Percentiles rank a stretch among this genome's conserved stretches.
Evolutionary conservation across 2,329 filamentous ascomycete genomes (phyloP).

Genomic region (Aspergillus candidus): DNA sequence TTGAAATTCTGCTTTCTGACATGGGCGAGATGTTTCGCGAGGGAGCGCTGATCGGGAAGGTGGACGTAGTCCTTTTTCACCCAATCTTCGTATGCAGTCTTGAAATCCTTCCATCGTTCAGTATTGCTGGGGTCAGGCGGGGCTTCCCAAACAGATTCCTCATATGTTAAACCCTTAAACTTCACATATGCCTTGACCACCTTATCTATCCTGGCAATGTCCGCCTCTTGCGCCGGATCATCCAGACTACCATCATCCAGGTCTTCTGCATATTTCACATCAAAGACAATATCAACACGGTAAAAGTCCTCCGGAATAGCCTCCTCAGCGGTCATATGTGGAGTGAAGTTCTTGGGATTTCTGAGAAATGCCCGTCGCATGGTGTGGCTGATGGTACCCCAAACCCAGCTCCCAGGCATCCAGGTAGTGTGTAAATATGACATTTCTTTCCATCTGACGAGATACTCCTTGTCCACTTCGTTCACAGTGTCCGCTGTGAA

Average conservation of each 20-base stretch:
- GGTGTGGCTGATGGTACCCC: constrained; percentile 55
- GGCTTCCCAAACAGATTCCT: constrained; percentile 83
- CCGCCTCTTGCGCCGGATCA: constrained; percentile 59
- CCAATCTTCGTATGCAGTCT: constrained; percentile 78
- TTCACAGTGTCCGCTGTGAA: constrained; percentile 51
- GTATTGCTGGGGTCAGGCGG: constrained; percentile 60
- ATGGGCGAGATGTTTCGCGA: constrained; percentile 63
- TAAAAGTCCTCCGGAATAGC: constrained; percentile 85
- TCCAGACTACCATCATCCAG: constrained; percentile 24
- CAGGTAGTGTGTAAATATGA: constrained; percentile 81
- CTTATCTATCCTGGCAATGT: constrained; percentile 64
- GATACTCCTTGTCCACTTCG: constrained; percentile 82
- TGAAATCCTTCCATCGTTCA: constrained; percentile 71
- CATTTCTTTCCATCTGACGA: constrained; percentile 76
- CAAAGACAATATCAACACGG: constrained; percentile 80
- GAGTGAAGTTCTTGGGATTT: constrained; percentile 54
- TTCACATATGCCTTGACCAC: constrained; percentile 76
- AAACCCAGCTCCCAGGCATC: constrained; percentile 87
- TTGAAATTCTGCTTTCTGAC: constrained; percentile 63
- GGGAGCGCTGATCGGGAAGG: constrained; percentile 46
- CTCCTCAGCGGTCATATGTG: constrained; percentile 65
- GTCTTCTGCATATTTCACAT: constrained; percentile 63
- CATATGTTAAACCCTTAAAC: constrained; percentile 85
- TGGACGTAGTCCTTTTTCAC: constrained; percentile 71
- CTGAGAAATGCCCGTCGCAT: constrained; percentile 75